Evolutionary conservation across 345 rosid species (phyloP).

Genomic region (Salix caprea): DNA sequence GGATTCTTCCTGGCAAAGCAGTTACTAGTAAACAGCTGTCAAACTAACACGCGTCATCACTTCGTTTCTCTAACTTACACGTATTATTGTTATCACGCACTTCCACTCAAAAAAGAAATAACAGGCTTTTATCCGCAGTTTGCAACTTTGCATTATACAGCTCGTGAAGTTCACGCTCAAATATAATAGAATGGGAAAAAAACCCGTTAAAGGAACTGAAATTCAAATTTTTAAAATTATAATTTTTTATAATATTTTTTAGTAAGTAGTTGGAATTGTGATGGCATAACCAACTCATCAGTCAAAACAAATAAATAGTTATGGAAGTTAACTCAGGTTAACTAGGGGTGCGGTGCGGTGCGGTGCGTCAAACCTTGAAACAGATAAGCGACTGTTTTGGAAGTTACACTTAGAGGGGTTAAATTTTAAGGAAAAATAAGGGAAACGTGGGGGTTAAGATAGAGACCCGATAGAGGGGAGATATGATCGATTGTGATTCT

Average conservation of each 20-base stretch:
- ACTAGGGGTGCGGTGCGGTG: too few relatives aligned
- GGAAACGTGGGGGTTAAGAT: slow-evolving; percentile 7
- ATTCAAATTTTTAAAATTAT: neutral
- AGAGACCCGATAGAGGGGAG: neutral
- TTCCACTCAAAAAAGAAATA: neutral
- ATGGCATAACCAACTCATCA: neutral
- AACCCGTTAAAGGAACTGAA: neutral
- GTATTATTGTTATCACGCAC: slow-evolving; percentile 22
- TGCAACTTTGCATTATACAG: slow-evolving; percentile 10
- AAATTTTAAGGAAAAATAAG: neutral
- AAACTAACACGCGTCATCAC: slow-evolving; percentile 46
- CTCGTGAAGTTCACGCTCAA: slow-evolving; percentile 23
- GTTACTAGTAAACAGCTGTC: slow-evolving; percentile 72
- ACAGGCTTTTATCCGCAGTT: slow-evolving; percentile 20
- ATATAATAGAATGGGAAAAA: neutral
- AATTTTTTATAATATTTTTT: neutral
- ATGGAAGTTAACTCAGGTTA: neutral
- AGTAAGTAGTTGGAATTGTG: neutral
- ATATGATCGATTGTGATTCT: slow-evolving; percentile 2
- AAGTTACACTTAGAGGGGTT: slow-evolving; percentile 16
- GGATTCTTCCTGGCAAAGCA: slow-evolving; percentile 59
- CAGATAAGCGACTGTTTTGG: slow-evolving; percentile 24
- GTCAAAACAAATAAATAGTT: neutral
- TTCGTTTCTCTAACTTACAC: slow-evolving; percentile 32
- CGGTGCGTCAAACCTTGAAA: too few relatives aligned